A percentile compares a stretch with the other conserved stretches of the same genome.
phyloP scores from a whole-genome alignment of 768 basidiomycete species.

The Chalciporus piperatus region DNA sequence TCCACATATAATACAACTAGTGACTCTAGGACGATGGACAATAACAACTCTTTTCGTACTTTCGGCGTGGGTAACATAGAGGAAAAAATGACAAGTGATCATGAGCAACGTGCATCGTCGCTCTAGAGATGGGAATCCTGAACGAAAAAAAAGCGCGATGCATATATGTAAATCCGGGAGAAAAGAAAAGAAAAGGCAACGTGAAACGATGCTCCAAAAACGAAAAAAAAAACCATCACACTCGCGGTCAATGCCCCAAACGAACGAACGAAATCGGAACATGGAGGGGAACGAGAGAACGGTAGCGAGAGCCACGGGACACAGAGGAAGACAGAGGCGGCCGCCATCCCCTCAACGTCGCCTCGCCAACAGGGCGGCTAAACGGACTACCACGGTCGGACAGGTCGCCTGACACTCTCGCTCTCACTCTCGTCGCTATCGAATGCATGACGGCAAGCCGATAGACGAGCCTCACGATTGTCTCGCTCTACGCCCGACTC shows the following conservation, averaged over 20 bases:
- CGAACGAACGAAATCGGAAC: not conserved
- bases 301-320: not conserved
- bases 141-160: too few relatives aligned
- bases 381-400: conserved; percentile 44
- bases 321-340: not conserved
- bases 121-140: too few relatives aligned
- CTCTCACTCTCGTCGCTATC: conserved; percentile 38
- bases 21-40: not conserved
- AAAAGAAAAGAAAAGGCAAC: too few relatives aligned
- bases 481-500: not conserved
- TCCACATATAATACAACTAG: conserved; percentile 21
- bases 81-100: not conserved
- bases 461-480: conserved; percentile 22
- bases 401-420: conserved; percentile 36
- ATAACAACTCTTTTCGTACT: not conserved
- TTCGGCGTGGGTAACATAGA: not conserved
- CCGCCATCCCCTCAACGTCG: not conserved
- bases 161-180: too few relatives aligned
- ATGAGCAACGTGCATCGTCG: too few relatives aligned
- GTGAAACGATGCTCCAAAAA: too few relatives aligned
- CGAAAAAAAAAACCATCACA: too few relatives aligned
- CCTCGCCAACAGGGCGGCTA: not conserved
- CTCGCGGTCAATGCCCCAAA: not conserved
- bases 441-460: conserved; percentile 24
- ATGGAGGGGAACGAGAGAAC: too few relatives aligned